A percentile compares a stretch with the other conserved stretches of the same genome.
Conservation (phyloP, 148 eudicot genomes). For the Vaccinium corymbosum region DNA sequence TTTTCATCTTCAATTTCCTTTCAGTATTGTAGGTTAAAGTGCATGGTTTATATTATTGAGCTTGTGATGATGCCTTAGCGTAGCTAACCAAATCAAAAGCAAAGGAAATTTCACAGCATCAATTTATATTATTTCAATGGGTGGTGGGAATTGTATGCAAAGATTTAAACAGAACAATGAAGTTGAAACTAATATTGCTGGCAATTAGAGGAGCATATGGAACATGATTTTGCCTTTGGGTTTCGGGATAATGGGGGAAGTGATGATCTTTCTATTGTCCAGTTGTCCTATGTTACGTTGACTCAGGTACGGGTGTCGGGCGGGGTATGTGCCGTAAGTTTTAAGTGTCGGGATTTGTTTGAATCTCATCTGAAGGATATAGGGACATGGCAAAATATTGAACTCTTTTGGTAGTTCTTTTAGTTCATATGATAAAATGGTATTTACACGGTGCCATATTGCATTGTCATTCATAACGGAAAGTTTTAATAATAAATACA, state of each 20-base stretch:
- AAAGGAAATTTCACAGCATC: background rate
- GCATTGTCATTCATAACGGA: background rate
- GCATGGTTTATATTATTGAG: background rate
- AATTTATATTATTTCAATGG: background rate
- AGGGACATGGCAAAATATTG: background rate
- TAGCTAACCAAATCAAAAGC: background rate
- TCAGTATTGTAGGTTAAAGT: background rate
- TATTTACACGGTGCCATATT: background rate
- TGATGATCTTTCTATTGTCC: background rate
- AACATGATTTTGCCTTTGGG: background rate
- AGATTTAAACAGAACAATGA: background rate
- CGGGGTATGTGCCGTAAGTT: background rate
- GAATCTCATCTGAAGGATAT: background rate
- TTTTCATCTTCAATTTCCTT: background rate
- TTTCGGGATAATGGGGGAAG: background rate
- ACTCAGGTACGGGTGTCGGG: background rate
- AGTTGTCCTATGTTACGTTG: background rate
- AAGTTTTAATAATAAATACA: background rate
- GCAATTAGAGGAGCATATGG: background rate
- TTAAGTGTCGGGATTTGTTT: background rate
- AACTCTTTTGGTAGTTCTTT: background rate
- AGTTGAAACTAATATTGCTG: background rate
- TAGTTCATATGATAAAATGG: background rate
- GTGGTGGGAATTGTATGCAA: background rate
- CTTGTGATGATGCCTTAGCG: constrained; percentile 5